These are phyloP conservation scores for Coleophoma cylindrospora DNA, from an alignment of 2,329 filamentous ascomycete genomes.

Conservation along the genomic window DNA sequence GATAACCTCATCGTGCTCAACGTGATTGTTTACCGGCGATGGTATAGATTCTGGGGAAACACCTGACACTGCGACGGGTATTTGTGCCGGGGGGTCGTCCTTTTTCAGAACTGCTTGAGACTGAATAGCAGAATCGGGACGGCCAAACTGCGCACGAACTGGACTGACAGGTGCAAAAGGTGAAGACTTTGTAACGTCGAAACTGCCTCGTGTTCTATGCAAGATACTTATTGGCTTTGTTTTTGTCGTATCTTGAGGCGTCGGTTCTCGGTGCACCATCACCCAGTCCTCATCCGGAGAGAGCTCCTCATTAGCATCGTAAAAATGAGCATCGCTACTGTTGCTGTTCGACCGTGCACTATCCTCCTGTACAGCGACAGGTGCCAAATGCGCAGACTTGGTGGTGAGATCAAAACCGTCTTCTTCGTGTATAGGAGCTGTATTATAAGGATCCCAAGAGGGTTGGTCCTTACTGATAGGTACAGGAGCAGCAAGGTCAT, in stretches of 20 bases:
- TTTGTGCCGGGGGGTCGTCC: not conserved
- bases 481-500: constrained; percentile 17
- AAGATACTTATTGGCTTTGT: constrained; percentile 1
- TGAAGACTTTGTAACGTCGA: not conserved
- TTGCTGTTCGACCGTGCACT: constrained; percentile 17
- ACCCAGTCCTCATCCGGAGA: constrained; percentile 16
- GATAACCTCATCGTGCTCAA: constrained; percentile 4
- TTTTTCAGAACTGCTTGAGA: not conserved
- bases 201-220: constrained; percentile 4
- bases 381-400: constrained; percentile 4
- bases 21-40: not conserved
- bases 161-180: constrained; percentile 9
- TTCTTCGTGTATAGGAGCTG: constrained; percentile 32
- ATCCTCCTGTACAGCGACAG: not conserved
- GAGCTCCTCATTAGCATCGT: constrained; percentile 13
- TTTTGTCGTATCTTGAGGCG: not conserved
- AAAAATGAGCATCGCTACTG: constrained; percentile 17
- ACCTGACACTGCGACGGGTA: not conserved
- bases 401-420: constrained; percentile 25
- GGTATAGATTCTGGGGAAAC: not conserved
- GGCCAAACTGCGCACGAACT: constrained; percentile 14
- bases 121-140: constrained; percentile 6
- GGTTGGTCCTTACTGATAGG: constrained; percentile 30
- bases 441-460: constrained; percentile 29
- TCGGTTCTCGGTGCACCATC: constrained; percentile 12